Evolutionary conservation across 805 yeast species (phyloP), one percentile per base, ranked within the genome.

Genomic region (Wickerhamiella cacticola): DNA sequence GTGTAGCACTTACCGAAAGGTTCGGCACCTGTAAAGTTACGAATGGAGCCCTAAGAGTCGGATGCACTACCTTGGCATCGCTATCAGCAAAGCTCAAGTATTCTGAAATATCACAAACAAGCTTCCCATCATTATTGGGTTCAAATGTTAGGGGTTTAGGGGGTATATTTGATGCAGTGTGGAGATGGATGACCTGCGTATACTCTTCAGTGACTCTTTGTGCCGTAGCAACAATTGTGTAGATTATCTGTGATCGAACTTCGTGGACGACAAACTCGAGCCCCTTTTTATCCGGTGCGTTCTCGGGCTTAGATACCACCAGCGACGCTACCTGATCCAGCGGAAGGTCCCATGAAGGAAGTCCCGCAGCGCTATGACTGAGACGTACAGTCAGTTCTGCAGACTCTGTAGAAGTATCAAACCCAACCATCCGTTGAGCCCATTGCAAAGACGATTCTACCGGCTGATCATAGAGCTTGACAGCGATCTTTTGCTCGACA

Each of bases 311-410:
- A 33, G 9, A 33, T 8, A 43, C 39, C 15, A 10, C n/a, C 10
- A 43, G 31, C 31, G 39, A 22, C 16, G 26, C 46, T 12, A 43
- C 24, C 3, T 43, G 10, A 16, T 15, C 13, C 13, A 43, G 40
- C 9, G 46, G 39, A 8, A 33, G n/a, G n/a, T 43, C 46, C 22
- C 19, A n/a, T 4, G 46, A 35, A 2, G 46, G 46, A 21, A 43
- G 34, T 3, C 46, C 46, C 3, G 21, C 39, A 8, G 38, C 46
- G 16, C 33, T 33, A 26, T 43, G 46, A 2, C 10, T n/a, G 3
- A 43, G 18, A n/a, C 22, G 33, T 5, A 33, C 40, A 3, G 16
- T 5, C 10, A 33, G 24, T 3, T 21, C 26, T 5, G 12, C 9
- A 8, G 40, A 8, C 29, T 10, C 7, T 18, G 46, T 31, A 8